These are phyloP conservation scores for Pichia heedii DNA, from an alignment of 805 yeast species.

Conservation along the genomic window DNA sequence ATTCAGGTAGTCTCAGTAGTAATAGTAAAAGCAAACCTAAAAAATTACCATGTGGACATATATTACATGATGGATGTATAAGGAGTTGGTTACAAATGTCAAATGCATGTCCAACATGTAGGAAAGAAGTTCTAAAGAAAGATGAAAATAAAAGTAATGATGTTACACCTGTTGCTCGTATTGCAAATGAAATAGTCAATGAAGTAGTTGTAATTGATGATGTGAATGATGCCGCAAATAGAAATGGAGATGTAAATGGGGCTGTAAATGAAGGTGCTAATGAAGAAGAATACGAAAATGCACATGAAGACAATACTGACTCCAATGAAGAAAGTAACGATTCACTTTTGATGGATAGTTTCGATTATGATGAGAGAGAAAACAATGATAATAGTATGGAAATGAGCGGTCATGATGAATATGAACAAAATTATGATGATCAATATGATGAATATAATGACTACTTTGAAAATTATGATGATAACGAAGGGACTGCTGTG, in stretches of 20 bases:
- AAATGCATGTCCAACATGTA: conserved; percentile 87
- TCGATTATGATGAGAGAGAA: too few species aligned
- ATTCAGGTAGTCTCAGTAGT: conserved; percentile 26
- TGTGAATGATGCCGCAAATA: not conserved
- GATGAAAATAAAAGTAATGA: not conserved
- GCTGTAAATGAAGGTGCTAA: not conserved
- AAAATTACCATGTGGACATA: conserved; percentile 75
- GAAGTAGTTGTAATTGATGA: too few species aligned
- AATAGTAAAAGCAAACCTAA: conserved; percentile 51
- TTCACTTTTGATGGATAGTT: not conserved
- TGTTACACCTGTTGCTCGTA: too few species aligned
- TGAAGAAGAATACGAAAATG: not conserved
- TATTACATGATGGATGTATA: conserved; percentile 81
- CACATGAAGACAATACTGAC: too few species aligned
- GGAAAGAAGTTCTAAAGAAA: conserved; percentile 49
- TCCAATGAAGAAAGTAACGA: too few species aligned
- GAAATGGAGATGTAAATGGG: too few species aligned
- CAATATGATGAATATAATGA: too few species aligned
- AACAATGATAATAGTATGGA: too few species aligned
- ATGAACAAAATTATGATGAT: not conserved
- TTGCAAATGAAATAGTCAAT: too few species aligned
- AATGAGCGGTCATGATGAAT: too few species aligned
- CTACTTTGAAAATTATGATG: too few species aligned
- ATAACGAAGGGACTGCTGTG: too few species aligned
- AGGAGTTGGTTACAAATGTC: conserved; percentile 91